Base-by-base conservation (phyloP, 2,329 filamentous ascomycete genomes). In the Aschersonia sp. region DNA sequence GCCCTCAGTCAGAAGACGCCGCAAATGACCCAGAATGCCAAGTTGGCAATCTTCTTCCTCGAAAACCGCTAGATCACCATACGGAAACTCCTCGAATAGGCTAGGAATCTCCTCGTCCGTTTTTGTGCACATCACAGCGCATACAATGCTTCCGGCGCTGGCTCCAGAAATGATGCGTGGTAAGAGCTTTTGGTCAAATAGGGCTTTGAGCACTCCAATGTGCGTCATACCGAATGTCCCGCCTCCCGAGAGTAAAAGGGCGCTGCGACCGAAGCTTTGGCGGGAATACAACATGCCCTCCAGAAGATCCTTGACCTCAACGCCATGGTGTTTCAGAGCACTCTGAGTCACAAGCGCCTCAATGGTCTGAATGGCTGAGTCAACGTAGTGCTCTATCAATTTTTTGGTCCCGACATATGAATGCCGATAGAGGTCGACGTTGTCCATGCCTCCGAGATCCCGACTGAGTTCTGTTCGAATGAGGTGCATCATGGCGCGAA, bases 191-290 rank as follows among this genome's bases (percentile, higher is more conserved):
- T 78, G 73, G 57, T 92, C 80, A 61, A 81, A 88, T 3, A 95
- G 71, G 4, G 83, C 76, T 62, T 94, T 94, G 47, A 94, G 68
- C 3, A 95, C 87, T 1, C 88, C 88, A 47, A 94, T 84, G 60
- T 95, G 88, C 50, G 85, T 85, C 85, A 95, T 94, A 41, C 88
- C 88, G 65, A 94, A 87, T 1, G 88, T 92, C 1, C 84, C 87
- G 2, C 88, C 88, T 6, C 88, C 88, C 5, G 87, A 94, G 8
- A 95, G 69, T 8, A 94, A 70, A 46, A 95, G 67, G 0, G 87
- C 88, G 52, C 83, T 92, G 52, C 87, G 76, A n/a, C 87, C 87
- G 58, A 88, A 94, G 37, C 85, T 84, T 58, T 89, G 85, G 40
- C 86, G 77, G 1, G 85, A 77, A 48, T 78, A 76, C 43, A 89